Evolutionary conservation across 148 eudicot genomes (phyloP), one percentile per base, ranked within the genome.

Genomic region (Limonium bicolor): DNA sequence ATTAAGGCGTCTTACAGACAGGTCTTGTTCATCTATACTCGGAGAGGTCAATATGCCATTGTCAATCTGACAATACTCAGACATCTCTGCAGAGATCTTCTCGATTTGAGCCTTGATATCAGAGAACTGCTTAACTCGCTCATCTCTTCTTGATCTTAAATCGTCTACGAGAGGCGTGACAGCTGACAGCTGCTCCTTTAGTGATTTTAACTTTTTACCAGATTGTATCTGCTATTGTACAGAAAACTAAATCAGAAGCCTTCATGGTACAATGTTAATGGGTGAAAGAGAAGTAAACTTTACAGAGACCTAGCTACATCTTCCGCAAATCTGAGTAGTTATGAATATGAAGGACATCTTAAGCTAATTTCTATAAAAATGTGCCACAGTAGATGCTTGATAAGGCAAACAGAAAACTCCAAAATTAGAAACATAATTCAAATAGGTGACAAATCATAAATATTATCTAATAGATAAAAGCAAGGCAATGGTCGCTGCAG

Each of bases 41-140:
- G 59, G 41, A 36, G 66, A 44, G 67, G 22, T 64, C 20, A 57
- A 36, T 22, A 35, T 23, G 22, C 65, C 39, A 55, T 49, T 57
- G 40, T 42, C 43, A 30, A 61, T 46, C 41, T 63, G 54, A 54
- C 67, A 58, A 49, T 60, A 73, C 36, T 68, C 86, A 16, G 72
- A 73, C 25, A 78, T 59, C 61, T 78, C 86, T 13, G 43, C 41
- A 27, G 44, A 48, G 16, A 70, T 70, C 51, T 64, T 73, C 26
- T 70, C 80, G 22, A 78, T 70, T 39, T 78, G 80, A 17, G 62
- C 60, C 59, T 70, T 64, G 32, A 78, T 61, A 13, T 78, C 80
- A 32, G 65, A 53, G 52, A 78, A 73, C 50, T 78, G 77, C 60
- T 67, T 78, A 45, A 67, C 13, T 6, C 86, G 68, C 29, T 74